These are phyloP conservation scores for Phytophthora capsici DNA, from an alignment of 352 stramenopile genomes.

Conservation along the genomic window DNA sequence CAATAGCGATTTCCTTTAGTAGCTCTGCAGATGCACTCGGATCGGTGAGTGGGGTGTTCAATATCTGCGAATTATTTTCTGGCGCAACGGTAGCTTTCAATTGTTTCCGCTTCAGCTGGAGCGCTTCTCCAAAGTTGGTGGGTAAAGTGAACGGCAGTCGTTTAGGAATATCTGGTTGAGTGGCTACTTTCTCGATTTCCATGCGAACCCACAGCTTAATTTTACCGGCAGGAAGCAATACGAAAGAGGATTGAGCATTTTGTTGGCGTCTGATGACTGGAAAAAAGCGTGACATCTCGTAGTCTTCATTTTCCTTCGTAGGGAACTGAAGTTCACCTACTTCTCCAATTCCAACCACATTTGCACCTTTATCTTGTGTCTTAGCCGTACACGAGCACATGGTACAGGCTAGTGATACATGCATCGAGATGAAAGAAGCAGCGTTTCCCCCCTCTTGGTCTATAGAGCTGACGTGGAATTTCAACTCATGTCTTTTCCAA, in stretches of 20 bases:
- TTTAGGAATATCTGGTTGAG: conserved; percentile 11
- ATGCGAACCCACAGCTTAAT: conserved; percentile 45
- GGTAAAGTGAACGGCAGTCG: conserved; percentile 15
- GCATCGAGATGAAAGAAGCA: conserved; percentile 22
- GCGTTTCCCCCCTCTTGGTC: background rate
- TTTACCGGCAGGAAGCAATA: conserved; percentile 33
- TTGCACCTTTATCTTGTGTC: background rate
- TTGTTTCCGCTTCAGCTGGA: conserved; percentile 50
- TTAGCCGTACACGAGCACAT: conserved; percentile 12
- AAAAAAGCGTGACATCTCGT: conserved; percentile 42
- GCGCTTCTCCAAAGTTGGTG: conserved; percentile 38
- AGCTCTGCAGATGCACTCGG: conserved; percentile 12
- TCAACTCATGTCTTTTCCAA: conserved; percentile 37
- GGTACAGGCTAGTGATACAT: conserved; percentile 13
- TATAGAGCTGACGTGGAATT: conserved; percentile 12
- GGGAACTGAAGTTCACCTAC: conserved; percentile 33
- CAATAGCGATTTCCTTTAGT: conserved; percentile 28
- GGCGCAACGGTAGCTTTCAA: conserved; percentile 43
- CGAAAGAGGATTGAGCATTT: background rate
- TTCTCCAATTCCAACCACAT: conserved; percentile 28
- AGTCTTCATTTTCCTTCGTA: conserved; percentile 21
- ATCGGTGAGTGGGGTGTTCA: conserved; percentile 4
- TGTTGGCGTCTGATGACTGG: conserved; percentile 26
- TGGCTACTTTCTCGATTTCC: conserved; percentile 25
- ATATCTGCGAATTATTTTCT: conserved; percentile 19